These are phyloP conservation scores for Cantharellus cinnabarinus DNA, from an alignment of 768 basidiomycete species.

Conservation along the genomic window DNA sequence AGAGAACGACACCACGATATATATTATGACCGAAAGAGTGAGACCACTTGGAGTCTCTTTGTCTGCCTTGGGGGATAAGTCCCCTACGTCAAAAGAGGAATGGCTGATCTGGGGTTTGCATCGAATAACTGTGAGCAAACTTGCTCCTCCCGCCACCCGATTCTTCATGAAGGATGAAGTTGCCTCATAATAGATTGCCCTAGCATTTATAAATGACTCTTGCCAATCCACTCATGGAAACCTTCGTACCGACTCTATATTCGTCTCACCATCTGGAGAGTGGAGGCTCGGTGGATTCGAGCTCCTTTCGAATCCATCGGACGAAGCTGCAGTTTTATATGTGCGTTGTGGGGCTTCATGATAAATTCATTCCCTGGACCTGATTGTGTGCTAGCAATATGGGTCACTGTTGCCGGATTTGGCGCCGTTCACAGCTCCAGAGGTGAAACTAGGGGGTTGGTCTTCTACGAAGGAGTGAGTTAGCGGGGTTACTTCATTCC, in stretches of 20 bases:
- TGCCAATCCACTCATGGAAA: slow-evolving; percentile 71
- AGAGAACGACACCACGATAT: slow-evolving; percentile 70
- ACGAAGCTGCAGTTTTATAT: slow-evolving; percentile 59
- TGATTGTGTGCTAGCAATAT: slow-evolving; percentile 29
- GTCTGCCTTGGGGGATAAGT: slow-evolving; percentile 39
- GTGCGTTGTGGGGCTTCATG: slow-evolving; percentile 26
- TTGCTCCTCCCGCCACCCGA: not conserved
- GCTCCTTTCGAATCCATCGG: slow-evolving; percentile 62
- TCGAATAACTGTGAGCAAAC: slow-evolving; percentile 52
- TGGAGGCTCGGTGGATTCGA: slow-evolving; percentile 97
- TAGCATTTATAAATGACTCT: slow-evolving; percentile 77
- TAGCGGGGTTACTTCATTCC: not conserved
- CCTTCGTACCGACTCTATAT: slow-evolving; percentile 52
- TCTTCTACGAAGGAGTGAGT: slow-evolving; percentile 54
- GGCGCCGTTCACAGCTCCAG: slow-evolving; percentile 48
- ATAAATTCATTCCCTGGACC: not conserved
- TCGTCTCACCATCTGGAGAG: slow-evolving; percentile 83
- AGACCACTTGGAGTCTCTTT: slow-evolving; percentile 47
- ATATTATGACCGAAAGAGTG: slow-evolving; percentile 90
- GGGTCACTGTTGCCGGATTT: slow-evolving; percentile 45
- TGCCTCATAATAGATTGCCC: slow-evolving; percentile 39
- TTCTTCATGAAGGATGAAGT: not conserved
- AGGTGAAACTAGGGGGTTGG: slow-evolving; percentile 81
- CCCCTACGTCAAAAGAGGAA: slow-evolving; percentile 50
- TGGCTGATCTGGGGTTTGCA: slow-evolving; percentile 91